A percentile compares a stretch with the other conserved stretches of the same genome.
These are phyloP conservation scores for Alternaria dauci DNA, from an alignment of 2,329 filamentous ascomycete genomes.

Conservation along the genomic window DNA sequence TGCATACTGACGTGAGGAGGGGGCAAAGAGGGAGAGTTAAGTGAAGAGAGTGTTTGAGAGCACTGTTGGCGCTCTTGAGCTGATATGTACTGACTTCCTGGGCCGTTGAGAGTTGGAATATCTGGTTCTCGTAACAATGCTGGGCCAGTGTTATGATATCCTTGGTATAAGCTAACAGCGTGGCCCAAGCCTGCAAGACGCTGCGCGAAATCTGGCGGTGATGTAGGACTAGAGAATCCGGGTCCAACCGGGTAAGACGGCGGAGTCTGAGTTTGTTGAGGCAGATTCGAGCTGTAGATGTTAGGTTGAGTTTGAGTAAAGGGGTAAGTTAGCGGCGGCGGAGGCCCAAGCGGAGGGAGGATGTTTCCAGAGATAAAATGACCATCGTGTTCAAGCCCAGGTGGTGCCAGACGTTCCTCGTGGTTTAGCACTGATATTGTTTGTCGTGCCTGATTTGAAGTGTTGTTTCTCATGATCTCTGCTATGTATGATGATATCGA, in stretches of 20 bases:
- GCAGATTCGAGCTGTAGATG: not conserved
- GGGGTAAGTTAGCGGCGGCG: not conserved
- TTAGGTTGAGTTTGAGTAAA: not conserved
- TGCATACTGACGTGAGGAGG: conserved; percentile 19
- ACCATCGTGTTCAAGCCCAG: not conserved
- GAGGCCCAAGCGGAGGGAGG: not conserved
- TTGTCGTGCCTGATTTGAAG: conserved; percentile 11
- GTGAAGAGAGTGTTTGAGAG: not conserved
- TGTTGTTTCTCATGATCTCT: conserved; percentile 22
- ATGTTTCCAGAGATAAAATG: not conserved
- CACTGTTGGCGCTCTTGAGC: not conserved
- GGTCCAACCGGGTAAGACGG: not conserved
- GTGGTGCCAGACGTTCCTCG: conserved; percentile 8
- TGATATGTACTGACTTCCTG: not conserved
- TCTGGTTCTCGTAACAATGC: not conserved
- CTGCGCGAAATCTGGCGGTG: conserved; percentile 6
- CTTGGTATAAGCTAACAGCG: not conserved
- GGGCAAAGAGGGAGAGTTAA: not conserved
- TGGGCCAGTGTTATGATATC: not conserved
- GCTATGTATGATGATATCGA: conserved; percentile 5
- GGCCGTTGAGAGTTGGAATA: not conserved
- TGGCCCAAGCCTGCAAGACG: conserved; percentile 1
- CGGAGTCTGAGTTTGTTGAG: not conserved
- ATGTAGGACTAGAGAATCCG: not conserved
- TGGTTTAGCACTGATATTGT: conserved; percentile 16